Evolutionary conservation across 495 filamentous ascomycete genomes (phyloP).

Genomic region (Aspergillus homomorphus): DNA sequence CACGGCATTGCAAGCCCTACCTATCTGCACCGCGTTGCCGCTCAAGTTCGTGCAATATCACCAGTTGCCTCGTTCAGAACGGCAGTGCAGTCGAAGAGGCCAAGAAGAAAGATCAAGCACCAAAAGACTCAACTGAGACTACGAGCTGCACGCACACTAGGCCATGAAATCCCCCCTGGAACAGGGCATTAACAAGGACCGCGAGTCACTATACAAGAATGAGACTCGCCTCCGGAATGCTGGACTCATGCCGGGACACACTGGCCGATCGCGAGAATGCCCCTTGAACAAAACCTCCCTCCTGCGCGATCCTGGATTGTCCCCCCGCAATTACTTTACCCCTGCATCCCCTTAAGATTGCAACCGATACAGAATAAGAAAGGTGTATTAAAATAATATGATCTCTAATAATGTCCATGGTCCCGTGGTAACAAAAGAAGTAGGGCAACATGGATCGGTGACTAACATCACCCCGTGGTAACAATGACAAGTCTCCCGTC

Average conservation of each 20-base stretch:
- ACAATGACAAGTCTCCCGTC: not conserved
- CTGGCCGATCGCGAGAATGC: slow-evolving; percentile 2
- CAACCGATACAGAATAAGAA: not conserved
- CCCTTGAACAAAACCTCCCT: not conserved
- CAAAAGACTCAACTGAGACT: too few relatives aligned
- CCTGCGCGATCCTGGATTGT: slow-evolving; percentile 2
- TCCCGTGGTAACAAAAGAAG: not conserved
- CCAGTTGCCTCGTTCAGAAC: too few relatives aligned
- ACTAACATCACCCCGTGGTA: not conserved
- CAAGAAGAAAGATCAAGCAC: too few relatives aligned
- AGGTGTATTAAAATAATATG: slow-evolving; percentile 19
- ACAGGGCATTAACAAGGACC: too few relatives aligned
- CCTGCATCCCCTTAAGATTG: slow-evolving; percentile 1
- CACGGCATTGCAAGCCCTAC: slow-evolving; percentile 21
- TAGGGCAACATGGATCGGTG: not conserved
- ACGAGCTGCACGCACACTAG: too few relatives aligned
- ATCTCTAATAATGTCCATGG: slow-evolving; percentile 19
- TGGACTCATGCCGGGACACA: slow-evolving; percentile 6
- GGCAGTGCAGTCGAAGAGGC: too few relatives aligned
- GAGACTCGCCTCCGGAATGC: slow-evolving; percentile 11
- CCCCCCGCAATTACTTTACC: not conserved
- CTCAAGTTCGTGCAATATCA: too few relatives aligned
- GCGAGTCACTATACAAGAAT: too few relatives aligned
- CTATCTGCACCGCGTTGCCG: too few relatives aligned
- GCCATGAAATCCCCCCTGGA: too few relatives aligned